Percentiles rank a stretch among this genome's conserved stretches.
phyloP scores from a whole-genome alignment of 2,329 filamentous ascomycete genomes.

The Mariannaea sp. region DNA sequence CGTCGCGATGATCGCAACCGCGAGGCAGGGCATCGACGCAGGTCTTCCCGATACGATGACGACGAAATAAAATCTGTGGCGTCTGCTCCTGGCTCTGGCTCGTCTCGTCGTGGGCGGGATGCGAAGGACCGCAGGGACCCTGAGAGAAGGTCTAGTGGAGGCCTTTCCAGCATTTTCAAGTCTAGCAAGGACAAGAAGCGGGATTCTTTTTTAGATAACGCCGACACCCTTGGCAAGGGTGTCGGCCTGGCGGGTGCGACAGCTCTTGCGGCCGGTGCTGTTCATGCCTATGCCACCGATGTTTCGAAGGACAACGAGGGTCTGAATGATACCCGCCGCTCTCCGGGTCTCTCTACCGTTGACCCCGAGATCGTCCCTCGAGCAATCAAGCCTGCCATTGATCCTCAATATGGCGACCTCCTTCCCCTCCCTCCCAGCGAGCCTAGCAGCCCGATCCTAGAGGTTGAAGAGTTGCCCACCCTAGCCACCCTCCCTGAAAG shows the following conservation, averaged over 20 bases:
- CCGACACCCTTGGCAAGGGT: slow-evolving; percentile 72
- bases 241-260: slow-evolving; percentile 63
- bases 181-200: slow-evolving; percentile 48
- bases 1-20: slow-evolving; percentile 40
- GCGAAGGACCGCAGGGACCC: slow-evolving; percentile 37
- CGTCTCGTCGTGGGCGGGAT: slow-evolving; percentile 43
- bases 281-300: slow-evolving; percentile 54
- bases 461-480: slow-evolving; percentile 51
- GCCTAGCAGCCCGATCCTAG: slow-evolving; percentile 53
- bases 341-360: slow-evolving; percentile 45
- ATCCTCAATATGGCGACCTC: slow-evolving; percentile 68
- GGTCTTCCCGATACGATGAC: slow-evolving; percentile 47
- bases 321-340: slow-evolving; percentile 30
- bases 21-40: slow-evolving; percentile 42
- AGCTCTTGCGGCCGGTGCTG: slow-evolving; percentile 46
- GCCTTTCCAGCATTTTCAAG: slow-evolving; percentile 57
- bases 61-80: slow-evolving; percentile 55
- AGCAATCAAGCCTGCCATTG: slow-evolving; percentile 67
- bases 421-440: slow-evolving; percentile 67
- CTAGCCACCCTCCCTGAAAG: slow-evolving; percentile 64
- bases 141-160: slow-evolving; percentile 48
- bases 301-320: slow-evolving; percentile 44
- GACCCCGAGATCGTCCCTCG: slow-evolving; percentile 64
- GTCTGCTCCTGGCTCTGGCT: slow-evolving; percentile 41
- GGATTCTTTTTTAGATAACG: slow-evolving; percentile 74